Conservation (phyloP, 805 yeast species). For the Teunomyces funiuensis region DNA sequence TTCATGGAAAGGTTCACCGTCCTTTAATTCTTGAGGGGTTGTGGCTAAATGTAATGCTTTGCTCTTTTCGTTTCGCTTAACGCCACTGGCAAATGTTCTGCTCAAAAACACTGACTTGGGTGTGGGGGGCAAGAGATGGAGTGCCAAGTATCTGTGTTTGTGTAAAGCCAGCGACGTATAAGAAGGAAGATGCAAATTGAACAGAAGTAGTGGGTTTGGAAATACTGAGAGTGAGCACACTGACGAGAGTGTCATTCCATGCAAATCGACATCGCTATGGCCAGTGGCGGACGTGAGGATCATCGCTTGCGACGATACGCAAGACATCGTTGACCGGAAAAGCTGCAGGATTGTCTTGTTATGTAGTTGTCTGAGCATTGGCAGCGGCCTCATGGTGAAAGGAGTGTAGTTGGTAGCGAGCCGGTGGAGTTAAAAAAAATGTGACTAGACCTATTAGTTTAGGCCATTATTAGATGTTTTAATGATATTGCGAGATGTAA, state of each 20-base stretch:
- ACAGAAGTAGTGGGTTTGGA: slow-evolving; percentile 78
- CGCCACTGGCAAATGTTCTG: slow-evolving; percentile 58
- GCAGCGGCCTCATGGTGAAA: not conserved
- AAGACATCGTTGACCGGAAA: slow-evolving; percentile 36
- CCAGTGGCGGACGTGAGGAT: slow-evolving; percentile 37
- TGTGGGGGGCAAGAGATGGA: slow-evolving; percentile 73
- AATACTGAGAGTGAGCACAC: slow-evolving; percentile 76
- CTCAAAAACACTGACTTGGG: slow-evolving; percentile 56
- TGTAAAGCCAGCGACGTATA: slow-evolving; percentile 71
- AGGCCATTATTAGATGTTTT: not conserved
- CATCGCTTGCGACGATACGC: slow-evolving; percentile 44
- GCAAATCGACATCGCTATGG: slow-evolving; percentile 26
- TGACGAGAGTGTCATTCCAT: slow-evolving; percentile 85
- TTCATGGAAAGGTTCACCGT: slow-evolving; percentile 41
- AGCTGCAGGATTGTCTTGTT: not conserved
- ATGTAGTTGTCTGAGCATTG: not conserved
- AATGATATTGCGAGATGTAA: not conserved
- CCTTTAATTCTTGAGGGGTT: slow-evolving; percentile 21
- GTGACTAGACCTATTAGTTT: not conserved
- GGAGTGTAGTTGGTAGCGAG: not conserved
- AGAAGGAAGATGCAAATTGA: slow-evolving; percentile 85
- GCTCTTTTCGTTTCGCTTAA: slow-evolving; percentile 45
- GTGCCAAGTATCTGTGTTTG: slow-evolving; percentile 56
- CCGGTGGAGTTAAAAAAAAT: not conserved
- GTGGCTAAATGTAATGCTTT: slow-evolving; percentile 25